phyloP scores from a whole-genome alignment of 192 early-diverging fungal genomes.

The Cetraspora pellucida region DNA sequence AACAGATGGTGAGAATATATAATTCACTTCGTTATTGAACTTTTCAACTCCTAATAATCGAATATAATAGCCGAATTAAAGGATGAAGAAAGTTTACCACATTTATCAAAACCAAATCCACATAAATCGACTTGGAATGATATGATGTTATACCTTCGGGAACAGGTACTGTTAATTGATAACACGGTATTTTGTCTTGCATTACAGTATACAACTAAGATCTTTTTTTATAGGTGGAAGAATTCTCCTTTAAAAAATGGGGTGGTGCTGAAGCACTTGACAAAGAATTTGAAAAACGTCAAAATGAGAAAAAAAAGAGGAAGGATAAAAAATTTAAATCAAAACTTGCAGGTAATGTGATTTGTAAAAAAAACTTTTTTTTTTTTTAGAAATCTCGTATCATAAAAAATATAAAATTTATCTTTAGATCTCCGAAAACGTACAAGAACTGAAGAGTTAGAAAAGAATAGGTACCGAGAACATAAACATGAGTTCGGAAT shows the following conservation, averaged over 20 bases:
- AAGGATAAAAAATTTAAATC: conserved; percentile 86
- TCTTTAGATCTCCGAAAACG: conserved; percentile 72
- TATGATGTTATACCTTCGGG: conserved; percentile 91
- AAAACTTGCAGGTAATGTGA: conserved; percentile 63
- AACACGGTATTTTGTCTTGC: neutral
- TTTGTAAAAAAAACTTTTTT: neutral
- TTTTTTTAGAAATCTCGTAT: neutral
- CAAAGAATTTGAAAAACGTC: conserved; percentile 80
- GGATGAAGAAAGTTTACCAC: conserved; percentile 74
- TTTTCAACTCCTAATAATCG: neutral
- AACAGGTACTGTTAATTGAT: conserved; percentile 53
- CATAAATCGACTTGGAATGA: conserved; percentile 95
- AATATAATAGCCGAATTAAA: conserved; percentile 68
- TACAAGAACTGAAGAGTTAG: conserved; percentile 75
- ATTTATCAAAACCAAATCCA: conserved; percentile 91
- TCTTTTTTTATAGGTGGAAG: conserved; percentile 68
- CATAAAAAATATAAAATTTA: conserved; percentile 6
- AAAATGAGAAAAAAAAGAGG: conserved; percentile 72
- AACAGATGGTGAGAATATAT: conserved; percentile 72
- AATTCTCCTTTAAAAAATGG: conserved; percentile 95
- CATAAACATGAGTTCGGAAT: conserved; percentile 80
- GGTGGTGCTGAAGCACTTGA: conserved; percentile 83
- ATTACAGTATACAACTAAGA: neutral
- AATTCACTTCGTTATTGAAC: neutral
- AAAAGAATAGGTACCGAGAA: conserved; percentile 60